phyloP scores from a whole-genome alignment of 768 basidiomycete genomes.

The Suillus subluteus region DNA sequence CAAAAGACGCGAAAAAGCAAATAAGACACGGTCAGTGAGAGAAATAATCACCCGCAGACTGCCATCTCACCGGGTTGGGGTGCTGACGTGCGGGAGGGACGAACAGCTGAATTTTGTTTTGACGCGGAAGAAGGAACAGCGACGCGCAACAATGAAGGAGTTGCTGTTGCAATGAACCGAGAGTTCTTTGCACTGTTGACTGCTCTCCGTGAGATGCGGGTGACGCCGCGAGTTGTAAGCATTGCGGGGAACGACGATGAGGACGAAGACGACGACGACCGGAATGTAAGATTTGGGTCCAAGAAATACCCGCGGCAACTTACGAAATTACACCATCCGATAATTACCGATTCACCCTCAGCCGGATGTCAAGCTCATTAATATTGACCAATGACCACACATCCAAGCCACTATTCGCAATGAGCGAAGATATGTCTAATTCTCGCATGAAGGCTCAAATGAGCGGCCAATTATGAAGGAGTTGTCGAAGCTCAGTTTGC shows the following conservation, averaged over 20 bases:
- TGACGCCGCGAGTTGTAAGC: conserved; percentile 86
- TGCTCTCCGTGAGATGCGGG: conserved; percentile 86
- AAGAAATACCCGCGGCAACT: conserved; percentile 35
- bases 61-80: conserved; percentile 55
- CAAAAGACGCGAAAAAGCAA: neutral
- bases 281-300: conserved; percentile 18
- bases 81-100: conserved; percentile 51
- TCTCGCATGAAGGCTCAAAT: too few species aligned
- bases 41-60: neutral
- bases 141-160: conserved; percentile 58
- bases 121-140: conserved; percentile 46
- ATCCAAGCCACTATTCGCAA: neutral
- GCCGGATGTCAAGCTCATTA: neutral
- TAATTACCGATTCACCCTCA: neutral
- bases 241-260: conserved; percentile 52
- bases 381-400: neutral
- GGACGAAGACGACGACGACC: conserved; percentile 23
- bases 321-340: conserved; percentile 4
- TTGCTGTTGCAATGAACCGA: conserved; percentile 81
- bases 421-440: neutral
- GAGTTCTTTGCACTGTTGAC: conserved; percentile 75
- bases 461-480: too few species aligned
- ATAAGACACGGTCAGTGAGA: conserved; percentile 11
- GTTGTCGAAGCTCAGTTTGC: too few species aligned
- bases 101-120: conserved; percentile 51